phyloP scores from a whole-genome alignment of 306 rosid genomes.

The Ammopiptanthus mongolicus region DNA sequence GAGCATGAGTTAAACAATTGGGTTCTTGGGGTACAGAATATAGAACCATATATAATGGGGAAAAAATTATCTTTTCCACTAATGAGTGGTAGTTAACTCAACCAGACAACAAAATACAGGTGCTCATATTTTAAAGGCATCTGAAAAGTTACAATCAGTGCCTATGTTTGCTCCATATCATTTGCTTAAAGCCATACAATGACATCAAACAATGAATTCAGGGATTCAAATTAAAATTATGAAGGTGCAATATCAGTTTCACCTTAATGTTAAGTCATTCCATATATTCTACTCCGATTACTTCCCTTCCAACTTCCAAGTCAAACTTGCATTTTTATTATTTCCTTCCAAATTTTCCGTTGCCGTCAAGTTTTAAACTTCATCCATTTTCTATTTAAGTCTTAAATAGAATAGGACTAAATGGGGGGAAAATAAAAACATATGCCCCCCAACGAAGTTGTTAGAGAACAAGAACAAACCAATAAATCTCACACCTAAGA shows the following conservation, averaged over 20 bases:
- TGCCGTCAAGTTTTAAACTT: neutral
- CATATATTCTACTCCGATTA: neutral
- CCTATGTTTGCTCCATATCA: neutral
- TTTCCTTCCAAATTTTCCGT: neutral
- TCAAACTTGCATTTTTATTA: neutral
- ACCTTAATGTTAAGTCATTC: neutral
- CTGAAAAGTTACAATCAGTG: neutral
- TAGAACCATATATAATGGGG: neutral
- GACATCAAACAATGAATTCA: too few relatives aligned
- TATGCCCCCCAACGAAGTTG: neutral
- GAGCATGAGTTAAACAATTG: conserved; percentile 8
- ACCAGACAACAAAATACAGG: conserved; percentile 6
- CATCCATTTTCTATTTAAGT: neutral
- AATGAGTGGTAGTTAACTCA: neutral
- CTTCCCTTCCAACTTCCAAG: neutral
- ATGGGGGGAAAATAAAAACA: too few relatives aligned
- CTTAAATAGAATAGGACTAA: too few relatives aligned
- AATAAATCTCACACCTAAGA: neutral
- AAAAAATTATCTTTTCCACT: neutral
- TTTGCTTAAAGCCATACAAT: neutral
- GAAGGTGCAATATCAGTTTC: neutral
- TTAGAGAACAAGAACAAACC: neutral
- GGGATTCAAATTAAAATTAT: neutral
- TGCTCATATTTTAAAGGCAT: neutral
- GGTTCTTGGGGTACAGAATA: neutral